Percentiles rank a stretch among this genome's conserved stretches.
These are phyloP conservation scores for Nepenthes alata DNA, from an alignment of 179 eudicot genomes.

Conservation along the genomic window DNA sequence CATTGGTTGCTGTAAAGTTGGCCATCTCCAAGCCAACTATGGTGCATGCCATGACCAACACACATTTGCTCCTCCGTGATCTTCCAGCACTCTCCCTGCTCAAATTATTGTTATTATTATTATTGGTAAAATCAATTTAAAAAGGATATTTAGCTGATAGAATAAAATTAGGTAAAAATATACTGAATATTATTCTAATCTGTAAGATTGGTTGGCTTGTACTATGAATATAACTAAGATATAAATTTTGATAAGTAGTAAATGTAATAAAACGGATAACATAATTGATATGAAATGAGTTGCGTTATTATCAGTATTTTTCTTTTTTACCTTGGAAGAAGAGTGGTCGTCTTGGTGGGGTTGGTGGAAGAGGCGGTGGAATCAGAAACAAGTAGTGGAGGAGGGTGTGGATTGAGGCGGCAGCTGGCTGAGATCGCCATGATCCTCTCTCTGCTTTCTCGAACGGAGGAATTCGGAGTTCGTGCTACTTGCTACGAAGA, in stretches of 20 bases:
- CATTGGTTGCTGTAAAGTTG: neutral
- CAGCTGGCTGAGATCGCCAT: slow-evolving; percentile 24
- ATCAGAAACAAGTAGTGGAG: slow-evolving; percentile 19
- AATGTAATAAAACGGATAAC: too few species aligned
- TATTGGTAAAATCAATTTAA: too few species aligned
- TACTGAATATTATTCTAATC: too few species aligned
- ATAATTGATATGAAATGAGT: too few species aligned
- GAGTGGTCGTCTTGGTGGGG: slow-evolving; percentile 10
- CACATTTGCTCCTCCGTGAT: slow-evolving; percentile 24
- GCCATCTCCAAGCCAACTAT: slow-evolving; percentile 28
- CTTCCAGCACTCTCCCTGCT: slow-evolving; percentile 22
- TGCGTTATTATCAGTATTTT: too few species aligned
- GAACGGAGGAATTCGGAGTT: neutral
- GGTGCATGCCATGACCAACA: slow-evolving; percentile 33
- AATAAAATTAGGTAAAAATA: too few species aligned
- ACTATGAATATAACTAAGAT: too few species aligned
- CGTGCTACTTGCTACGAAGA: neutral
- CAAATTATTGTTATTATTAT: too few species aligned
- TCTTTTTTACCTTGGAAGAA: slow-evolving; percentile 21
- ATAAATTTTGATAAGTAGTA: too few species aligned
- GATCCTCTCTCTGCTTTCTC: slow-evolving; percentile 9
- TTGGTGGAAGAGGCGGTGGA: slow-evolving; percentile 13
- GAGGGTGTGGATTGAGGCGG: slow-evolving; percentile 27
- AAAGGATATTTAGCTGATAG: too few species aligned
- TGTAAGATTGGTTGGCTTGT: too few species aligned